phyloP scores from a whole-genome alignment of 2,329 filamentous ascomycete genomes.

The Parascedosporium putredinis region DNA sequence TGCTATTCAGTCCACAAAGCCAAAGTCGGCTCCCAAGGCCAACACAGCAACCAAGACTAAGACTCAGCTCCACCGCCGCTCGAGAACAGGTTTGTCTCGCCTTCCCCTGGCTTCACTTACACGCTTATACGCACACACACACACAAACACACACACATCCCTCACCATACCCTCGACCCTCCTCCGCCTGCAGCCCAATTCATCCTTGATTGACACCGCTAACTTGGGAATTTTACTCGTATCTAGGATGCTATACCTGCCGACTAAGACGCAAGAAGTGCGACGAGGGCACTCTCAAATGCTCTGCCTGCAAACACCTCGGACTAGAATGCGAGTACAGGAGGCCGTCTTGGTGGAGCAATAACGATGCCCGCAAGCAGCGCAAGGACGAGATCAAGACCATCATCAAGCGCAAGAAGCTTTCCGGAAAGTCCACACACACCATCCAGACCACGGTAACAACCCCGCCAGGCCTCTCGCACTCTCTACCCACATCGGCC shows the following conservation, averaged over 20 bases:
- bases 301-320: constrained; percentile 60
- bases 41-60: constrained; percentile 51
- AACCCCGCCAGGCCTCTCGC: constrained; percentile 68
- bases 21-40: constrained; percentile 46
- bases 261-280: constrained; percentile 59
- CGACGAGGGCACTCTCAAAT: constrained; percentile 52
- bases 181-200: too few species aligned
- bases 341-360: constrained; percentile 94
- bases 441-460: constrained; percentile 37
- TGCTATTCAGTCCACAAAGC: constrained; percentile 46
- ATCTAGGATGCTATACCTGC: constrained; percentile 61
- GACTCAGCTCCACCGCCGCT: constrained; percentile 84
- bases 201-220: too few species aligned
- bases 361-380: constrained; percentile 70
- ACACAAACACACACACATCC: neutral
- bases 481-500: constrained; percentile 72
- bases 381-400: constrained; percentile 96
- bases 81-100: constrained; percentile 66
- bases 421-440: constrained; percentile 69
- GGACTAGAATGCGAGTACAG: constrained; percentile 91
- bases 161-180: too few species aligned
- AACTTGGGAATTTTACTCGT: too few species aligned
- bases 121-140: constrained; percentile 15
- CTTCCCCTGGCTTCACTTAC: constrained; percentile 21
- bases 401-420: constrained; percentile 94